These are phyloP conservation scores for Aureobasidium mangrovei DNA, from an alignment of 2,329 filamentous ascomycete genomes.

Conservation along the genomic window DNA sequence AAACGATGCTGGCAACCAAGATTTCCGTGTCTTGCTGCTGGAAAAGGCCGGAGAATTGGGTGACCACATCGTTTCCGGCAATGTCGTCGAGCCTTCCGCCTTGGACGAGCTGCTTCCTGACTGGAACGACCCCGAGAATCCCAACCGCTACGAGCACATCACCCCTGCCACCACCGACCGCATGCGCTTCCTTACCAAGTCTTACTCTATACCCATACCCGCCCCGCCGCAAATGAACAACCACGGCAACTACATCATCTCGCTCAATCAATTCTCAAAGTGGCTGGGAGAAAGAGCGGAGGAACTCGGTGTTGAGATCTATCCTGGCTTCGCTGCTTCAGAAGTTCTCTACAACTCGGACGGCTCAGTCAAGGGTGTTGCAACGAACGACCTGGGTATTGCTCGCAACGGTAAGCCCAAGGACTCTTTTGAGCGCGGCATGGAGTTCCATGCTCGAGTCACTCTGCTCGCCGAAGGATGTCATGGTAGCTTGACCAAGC, in stretches of 20 bases:
- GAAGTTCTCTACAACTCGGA: slow-evolving; percentile 83
- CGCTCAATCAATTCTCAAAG: slow-evolving; percentile 86
- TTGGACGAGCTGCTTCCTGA: slow-evolving; percentile 86
- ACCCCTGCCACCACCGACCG: slow-evolving; percentile 76
- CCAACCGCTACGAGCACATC: slow-evolving; percentile 74
- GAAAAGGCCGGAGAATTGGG: slow-evolving; percentile 95
- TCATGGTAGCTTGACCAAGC: slow-evolving; percentile 90
- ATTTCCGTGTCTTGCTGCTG: slow-evolving; percentile 83
- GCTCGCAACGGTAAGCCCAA: slow-evolving; percentile 74
- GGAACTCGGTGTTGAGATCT: slow-evolving; percentile 90
- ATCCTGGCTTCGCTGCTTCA: slow-evolving; percentile 88
- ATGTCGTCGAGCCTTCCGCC: slow-evolving; percentile 83
- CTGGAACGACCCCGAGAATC: slow-evolving; percentile 85
- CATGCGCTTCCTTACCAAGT: slow-evolving; percentile 92
- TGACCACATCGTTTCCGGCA: slow-evolving; percentile 90
- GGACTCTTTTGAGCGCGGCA: slow-evolving; percentile 86
- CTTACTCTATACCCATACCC: slow-evolving; percentile 66
- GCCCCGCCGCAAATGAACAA: slow-evolving; percentile 97
- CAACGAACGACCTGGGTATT: slow-evolving; percentile 89
- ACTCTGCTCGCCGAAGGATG: slow-evolving; percentile 93
- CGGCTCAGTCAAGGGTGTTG: slow-evolving; percentile 85
- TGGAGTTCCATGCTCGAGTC: slow-evolving; percentile 92
- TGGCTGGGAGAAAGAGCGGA: slow-evolving; percentile 97
- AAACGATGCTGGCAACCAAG: slow-evolving; percentile 88
- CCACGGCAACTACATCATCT: slow-evolving; percentile 95